A percentile compares a stretch with the other conserved stretches of the same genome.
Evolutionary conservation across 179 eudicot species (phyloP).

Genomic region (Spinacia oleracea): DNA sequence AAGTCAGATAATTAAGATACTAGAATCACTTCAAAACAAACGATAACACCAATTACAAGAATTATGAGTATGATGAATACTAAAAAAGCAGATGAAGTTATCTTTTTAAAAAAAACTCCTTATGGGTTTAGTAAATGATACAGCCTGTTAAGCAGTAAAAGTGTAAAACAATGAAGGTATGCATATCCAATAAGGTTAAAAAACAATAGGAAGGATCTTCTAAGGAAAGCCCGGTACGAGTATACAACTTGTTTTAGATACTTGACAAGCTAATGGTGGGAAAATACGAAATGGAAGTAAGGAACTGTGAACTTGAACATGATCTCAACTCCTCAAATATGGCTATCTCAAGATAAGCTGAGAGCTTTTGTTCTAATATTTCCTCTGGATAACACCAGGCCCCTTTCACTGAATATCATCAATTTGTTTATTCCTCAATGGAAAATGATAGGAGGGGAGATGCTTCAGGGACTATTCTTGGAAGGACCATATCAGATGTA

Average conservation of each 20-base stretch:
- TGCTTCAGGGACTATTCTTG: too few relatives aligned
- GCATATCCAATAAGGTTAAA: not conserved
- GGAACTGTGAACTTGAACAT: not conserved
- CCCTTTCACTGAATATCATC: too few relatives aligned
- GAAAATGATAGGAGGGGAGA: too few relatives aligned
- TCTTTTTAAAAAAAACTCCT: not conserved
- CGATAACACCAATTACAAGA: not conserved
- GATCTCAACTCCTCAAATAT: not conserved
- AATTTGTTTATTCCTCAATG: too few relatives aligned
- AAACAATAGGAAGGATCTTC: not conserved
- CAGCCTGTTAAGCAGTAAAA: not conserved
- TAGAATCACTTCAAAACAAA: not conserved
- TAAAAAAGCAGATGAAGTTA: not conserved
- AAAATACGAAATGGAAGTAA: not conserved
- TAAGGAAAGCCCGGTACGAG: not conserved
- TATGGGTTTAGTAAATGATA: not conserved
- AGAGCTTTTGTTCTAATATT: not conserved
- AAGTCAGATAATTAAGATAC: not conserved
- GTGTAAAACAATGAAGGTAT: not conserved
- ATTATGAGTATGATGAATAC: not conserved
- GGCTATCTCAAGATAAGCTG: not conserved
- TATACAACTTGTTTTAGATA: too few relatives aligned
- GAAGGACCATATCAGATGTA: too few relatives aligned
- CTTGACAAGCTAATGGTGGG: not conserved
- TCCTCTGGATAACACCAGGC: too few relatives aligned